phyloP scores from a whole-genome alignment of 768 basidiomycete genomes.

The Russula sp. region DNA sequence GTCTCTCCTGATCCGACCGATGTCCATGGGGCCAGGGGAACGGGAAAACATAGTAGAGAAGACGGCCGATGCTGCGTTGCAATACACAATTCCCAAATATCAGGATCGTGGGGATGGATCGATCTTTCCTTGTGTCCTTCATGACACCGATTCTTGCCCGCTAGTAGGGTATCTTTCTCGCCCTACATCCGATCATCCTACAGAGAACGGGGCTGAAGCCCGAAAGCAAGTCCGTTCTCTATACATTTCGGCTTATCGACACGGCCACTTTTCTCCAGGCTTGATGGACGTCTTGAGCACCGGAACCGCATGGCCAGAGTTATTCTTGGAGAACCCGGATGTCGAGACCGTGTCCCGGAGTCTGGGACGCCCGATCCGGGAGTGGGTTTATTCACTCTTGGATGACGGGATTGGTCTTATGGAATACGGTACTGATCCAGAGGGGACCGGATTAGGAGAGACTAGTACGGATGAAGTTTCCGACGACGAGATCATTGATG shows the following conservation, averaged over 20 bases:
- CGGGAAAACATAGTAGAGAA: conserved; percentile 56
- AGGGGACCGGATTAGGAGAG: conserved; percentile 24
- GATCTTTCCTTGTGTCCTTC: conserved; percentile 54
- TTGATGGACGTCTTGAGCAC: conserved; percentile 54
- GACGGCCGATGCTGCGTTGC: conserved; percentile 65
- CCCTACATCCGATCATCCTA: conserved; percentile 22
- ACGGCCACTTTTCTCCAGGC: conserved; percentile 48
- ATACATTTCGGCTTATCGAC: conserved; percentile 59
- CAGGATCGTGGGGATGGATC: conserved; percentile 37
- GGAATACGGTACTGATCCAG: conserved; percentile 23
- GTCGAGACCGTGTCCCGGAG: conserved; percentile 55
- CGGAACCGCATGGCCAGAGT: conserved; percentile 58
- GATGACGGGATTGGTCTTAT: conserved; percentile 62
- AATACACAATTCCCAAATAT: conserved; percentile 66
- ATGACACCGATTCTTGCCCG: conserved; percentile 49
- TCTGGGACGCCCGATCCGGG: conserved; percentile 54
- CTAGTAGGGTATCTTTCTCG: conserved; percentile 47
- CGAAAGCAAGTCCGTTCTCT: conserved; percentile 34
- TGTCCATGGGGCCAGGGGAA: conserved; percentile 53
- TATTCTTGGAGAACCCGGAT: conserved; percentile 79
- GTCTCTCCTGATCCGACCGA: conserved; percentile 44
- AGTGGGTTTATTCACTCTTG: conserved; percentile 61
- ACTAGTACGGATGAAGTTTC: conserved; percentile 34
- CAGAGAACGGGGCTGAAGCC: conserved; percentile 5
- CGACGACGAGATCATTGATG: conserved; percentile 62